phyloP scores from a whole-genome alignment of 2,329 filamentous ascomycete species.

The Malbranchea cinnamomea region DNA sequence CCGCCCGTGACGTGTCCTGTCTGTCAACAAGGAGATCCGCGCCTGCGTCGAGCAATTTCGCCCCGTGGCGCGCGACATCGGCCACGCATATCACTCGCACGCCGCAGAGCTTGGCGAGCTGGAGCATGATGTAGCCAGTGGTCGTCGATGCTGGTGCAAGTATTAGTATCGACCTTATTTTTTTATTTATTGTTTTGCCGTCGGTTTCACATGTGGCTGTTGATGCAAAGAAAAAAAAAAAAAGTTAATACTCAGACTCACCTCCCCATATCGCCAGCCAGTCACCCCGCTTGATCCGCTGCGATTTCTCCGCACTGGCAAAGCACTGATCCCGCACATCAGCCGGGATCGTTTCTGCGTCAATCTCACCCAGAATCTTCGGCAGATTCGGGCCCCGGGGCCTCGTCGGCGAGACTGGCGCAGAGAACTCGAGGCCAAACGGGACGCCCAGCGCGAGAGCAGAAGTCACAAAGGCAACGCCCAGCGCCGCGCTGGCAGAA shows the following conservation, averaged over 20 bases:
- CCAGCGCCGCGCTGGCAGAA: constrained; percentile 46
- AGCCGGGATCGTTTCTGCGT: constrained; percentile 35
- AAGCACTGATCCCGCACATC: constrained; percentile 52
- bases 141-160: constrained; percentile 44
- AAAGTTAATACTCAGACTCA: constrained; percentile 15
- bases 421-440: constrained; percentile 49
- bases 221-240: constrained; percentile 2
- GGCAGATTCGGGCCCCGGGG: constrained; percentile 45
- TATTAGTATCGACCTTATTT: constrained; percentile 1
- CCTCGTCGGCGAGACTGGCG: constrained; percentile 15
- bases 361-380: constrained; percentile 33
- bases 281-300: constrained; percentile 46
- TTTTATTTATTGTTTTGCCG: too few species aligned
- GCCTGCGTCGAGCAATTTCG: constrained; percentile 36
- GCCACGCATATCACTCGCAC: constrained; percentile 51
- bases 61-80: constrained; percentile 51
- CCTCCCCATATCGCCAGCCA: constrained; percentile 65
- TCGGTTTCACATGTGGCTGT: too few species aligned
- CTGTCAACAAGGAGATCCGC: constrained; percentile 56
- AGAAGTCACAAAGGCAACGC: constrained; percentile 58
- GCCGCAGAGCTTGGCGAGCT: constrained; percentile 52
- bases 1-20: constrained; percentile 48
- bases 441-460: constrained; percentile 52
- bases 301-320: constrained; percentile 34
- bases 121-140: constrained; percentile 50